Evolutionary conservation across 805 yeast species (phyloP).

Genomic region (Metschnikowia gruessii): DNA sequence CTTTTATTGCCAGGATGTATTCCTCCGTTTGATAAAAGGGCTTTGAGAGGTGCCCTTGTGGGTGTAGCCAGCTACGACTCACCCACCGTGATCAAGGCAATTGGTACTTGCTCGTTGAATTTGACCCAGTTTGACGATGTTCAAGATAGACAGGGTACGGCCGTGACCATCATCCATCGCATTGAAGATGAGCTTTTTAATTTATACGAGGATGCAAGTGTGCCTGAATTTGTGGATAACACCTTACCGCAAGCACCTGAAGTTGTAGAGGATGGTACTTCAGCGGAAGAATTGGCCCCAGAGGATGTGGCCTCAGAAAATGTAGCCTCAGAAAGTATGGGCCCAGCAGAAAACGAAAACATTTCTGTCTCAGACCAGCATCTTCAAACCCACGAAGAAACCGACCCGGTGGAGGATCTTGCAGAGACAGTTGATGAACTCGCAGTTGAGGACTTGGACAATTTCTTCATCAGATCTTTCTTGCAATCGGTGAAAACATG

Average conservation of each 20-base stretch:
- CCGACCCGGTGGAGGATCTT: slow-evolving; percentile 12
- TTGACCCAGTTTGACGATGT: slow-evolving; percentile 45
- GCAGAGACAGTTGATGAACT: slow-evolving; percentile 42
- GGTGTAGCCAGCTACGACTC: slow-evolving; percentile 61
- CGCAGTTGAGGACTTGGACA: slow-evolving; percentile 66
- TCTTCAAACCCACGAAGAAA: background rate
- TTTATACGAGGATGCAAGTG: slow-evolving; percentile 43
- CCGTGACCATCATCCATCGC: slow-evolving; percentile 68
- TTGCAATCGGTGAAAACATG: slow-evolving; percentile 64
- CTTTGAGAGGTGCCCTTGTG: slow-evolving; percentile 56
- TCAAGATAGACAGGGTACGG: slow-evolving; percentile 71
- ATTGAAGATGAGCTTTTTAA: slow-evolving; percentile 62
- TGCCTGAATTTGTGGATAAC: slow-evolving; percentile 21
- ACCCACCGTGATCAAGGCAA: slow-evolving; percentile 67
- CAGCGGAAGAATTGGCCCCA: background rate
- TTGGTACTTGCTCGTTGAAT: slow-evolving; percentile 60
- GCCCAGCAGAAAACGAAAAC: background rate
- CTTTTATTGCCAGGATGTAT: slow-evolving; percentile 72
- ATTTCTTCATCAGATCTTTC: slow-evolving; percentile 67
- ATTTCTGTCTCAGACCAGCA: background rate
- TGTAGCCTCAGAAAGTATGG: too few relatives aligned
- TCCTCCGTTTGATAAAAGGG: slow-evolving; percentile 54
- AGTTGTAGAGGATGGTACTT: background rate
- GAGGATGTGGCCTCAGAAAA: slow-evolving; percentile 1
- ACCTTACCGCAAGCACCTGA: slow-evolving; percentile 2